Evolutionary conservation across 1,284 basidiomycete genomes (phyloP), one percentile per base, ranked within the genome.

Genomic region (Cryptococcus jaspeensis): DNA sequence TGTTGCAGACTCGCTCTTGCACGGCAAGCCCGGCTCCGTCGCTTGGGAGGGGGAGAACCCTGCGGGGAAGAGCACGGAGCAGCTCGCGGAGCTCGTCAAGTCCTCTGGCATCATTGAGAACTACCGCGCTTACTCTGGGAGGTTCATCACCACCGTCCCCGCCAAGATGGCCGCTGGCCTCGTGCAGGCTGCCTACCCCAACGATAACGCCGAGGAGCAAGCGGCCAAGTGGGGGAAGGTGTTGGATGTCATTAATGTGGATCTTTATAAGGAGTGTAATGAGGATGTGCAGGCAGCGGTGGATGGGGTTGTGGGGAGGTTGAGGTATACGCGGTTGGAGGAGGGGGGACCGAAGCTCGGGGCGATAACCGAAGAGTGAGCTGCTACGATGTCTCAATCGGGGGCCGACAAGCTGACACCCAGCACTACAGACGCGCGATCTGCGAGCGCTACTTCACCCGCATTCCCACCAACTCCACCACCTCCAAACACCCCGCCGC

Each of bases 381-480:
- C 77, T 13, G 2, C 12, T 40, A 11, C 23, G 22, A 25, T 22
- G 25, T 36, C 3, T 32, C 2, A n/a, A n/a, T 1, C 38, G 20
- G 23, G 23, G 18, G 56, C 42, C 38, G 50, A 60, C 59, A 40
- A 50, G 28, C 28, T 32, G 28, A 32, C 28, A n/a, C n/a, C 28
- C 13, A 16, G 4, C 36, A 22, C 42, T 15, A 25, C 60, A 94
- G 92, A 36, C 82, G 81, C 28, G 91, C 92, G 16, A 80, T 97
- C 38, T 86, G 91, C 44, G 93, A 96, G 71, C 79, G 83, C 1
- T 94, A 95, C 78, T 97, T 97, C 76, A 96, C 92, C 1, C 87
- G 92, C 43, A 74, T 95, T 16, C 79, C 84, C 9, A 79, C 82
- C 6, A 81, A 80, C 60, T 65, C 60, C 5, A 80, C 79, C 22